Evolutionary conservation across 495 filamentous ascomycete genomes (phyloP).

Genomic region (Neurospora tetraspora): DNA sequence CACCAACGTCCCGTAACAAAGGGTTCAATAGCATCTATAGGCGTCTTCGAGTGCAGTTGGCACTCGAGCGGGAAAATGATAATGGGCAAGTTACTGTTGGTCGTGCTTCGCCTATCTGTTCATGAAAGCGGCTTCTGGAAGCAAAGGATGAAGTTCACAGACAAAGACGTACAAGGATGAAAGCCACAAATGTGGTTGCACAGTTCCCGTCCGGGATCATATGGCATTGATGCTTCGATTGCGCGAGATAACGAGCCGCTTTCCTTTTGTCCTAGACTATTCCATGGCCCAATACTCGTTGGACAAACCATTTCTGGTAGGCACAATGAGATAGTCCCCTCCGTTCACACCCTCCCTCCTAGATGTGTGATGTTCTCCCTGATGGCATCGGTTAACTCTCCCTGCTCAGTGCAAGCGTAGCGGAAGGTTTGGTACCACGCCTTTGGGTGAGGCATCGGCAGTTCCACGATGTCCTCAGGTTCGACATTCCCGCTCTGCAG

Average conservation of each 20-base stretch:
- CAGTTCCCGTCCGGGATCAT: background rate
- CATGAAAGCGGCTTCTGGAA: background rate
- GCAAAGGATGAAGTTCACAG: background rate
- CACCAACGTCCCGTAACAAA: background rate
- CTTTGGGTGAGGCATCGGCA: slow-evolving; percentile 45
- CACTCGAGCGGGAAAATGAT: background rate
- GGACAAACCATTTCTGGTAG: background rate
- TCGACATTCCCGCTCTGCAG: slow-evolving; percentile 40
- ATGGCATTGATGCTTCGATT: background rate
- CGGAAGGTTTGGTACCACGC: slow-evolving; percentile 40
- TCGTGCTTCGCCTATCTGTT: background rate
- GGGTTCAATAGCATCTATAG: background rate
- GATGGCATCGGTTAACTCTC: slow-evolving; percentile 33
- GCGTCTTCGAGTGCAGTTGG: background rate
- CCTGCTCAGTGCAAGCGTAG: slow-evolving; percentile 42
- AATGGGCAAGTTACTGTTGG: background rate
- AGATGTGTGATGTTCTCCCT: slow-evolving; percentile 44
- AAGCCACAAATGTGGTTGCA: background rate
- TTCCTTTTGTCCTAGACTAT: background rate
- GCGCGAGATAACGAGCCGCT: background rate
- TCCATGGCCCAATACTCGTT: background rate
- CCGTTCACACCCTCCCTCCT: slow-evolving; percentile 34
- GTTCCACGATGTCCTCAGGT: slow-evolving; percentile 41
- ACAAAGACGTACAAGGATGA: background rate
- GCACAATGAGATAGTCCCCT: background rate